Evolutionary conservation across 768 basidiomycete species (phyloP).

Genomic region (Tricholoma hemisulphureum): DNA sequence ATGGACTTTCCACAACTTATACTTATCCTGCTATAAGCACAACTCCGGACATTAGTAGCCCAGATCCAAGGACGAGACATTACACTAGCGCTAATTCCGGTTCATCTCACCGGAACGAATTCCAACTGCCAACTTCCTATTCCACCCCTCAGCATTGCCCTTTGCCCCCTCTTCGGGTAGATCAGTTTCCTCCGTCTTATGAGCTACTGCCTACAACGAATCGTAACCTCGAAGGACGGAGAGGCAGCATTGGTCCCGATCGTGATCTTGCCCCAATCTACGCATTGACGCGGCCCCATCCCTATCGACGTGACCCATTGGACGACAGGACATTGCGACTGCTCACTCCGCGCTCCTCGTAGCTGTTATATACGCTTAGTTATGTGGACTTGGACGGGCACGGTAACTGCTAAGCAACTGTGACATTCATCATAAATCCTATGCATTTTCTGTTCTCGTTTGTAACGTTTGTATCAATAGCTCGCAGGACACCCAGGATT

Average conservation of each 20-base stretch:
- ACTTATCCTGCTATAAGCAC: neutral
- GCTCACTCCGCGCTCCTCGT: slow-evolving; percentile 24
- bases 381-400: neutral
- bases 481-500: too few relatives aligned
- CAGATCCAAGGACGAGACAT: neutral
- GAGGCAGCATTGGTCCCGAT: slow-evolving; percentile 26
- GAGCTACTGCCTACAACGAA: slow-evolving; percentile 8
- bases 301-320: slow-evolving; percentile 56
- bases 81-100: neutral
- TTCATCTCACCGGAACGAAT: neutral
- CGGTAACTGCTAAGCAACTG: neutral
- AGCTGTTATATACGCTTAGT: neutral
- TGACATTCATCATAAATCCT: neutral
- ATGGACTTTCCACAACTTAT: neutral
- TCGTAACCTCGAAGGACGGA: slow-evolving; percentile 15
- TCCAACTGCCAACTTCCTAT: neutral
- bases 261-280: slow-evolving; percentile 58
- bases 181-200: slow-evolving; percentile 5
- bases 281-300: slow-evolving; percentile 50
- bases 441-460: neutral
- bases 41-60: neutral
- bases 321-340: slow-evolving; percentile 63
- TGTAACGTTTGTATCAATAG: slow-evolving; percentile 9
- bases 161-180: neutral
- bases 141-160: neutral